Evolutionary conservation across 352 stramenopile species (phyloP), one percentile per base, ranked within the genome.

Genomic region (Phytopythium sindhum): DNA sequence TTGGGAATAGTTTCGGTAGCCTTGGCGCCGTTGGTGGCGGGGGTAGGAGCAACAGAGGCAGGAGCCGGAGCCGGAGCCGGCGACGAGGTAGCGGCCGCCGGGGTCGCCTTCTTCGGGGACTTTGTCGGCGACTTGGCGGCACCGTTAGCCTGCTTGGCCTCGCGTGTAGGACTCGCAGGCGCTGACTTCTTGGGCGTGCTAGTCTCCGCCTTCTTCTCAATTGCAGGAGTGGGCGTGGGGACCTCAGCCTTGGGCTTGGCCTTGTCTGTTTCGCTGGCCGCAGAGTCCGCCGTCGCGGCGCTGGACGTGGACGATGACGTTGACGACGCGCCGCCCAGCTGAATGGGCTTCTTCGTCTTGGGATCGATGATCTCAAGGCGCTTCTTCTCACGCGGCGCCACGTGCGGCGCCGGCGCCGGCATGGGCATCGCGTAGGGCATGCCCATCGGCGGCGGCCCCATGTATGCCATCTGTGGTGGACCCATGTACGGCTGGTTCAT

Each of bases 341-440:
- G 68, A 51, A 88, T 78, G 0, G 63, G 64, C 59, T 78, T 64
- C 2, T 72, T 70, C 21, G 79, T 88, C 58, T 78, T 78, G n/a
- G 80, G 80, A 64, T 89, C 69, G 45, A 85, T 59, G 51, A 91
- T 89, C 42, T 71, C 28, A 5, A 84, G 63, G 29, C 57, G 60
- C 60, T 89, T 89, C 3, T 41, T 67, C 59, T 89, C 75, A 0
- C 82, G 80, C 53, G 69, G 66, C 5, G 73, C 78, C 15, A 69
- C 72, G 37, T 75, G 63, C 47, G 70, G 68, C 58, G 73, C 60
- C 44, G 65, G 63, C 48, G 73, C 63, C 57, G 67, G 67, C 69
- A 84, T 70, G 7, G 62, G 60, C 61, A 84, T 74, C 9, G 66
- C 68, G 47, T 77, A 74, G 11, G 72, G 72, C 72, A 84, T 84